A percentile compares a stretch with the other conserved stretches of the same genome.
Conservation (phyloP, 2,329 filamentous ascomycete genomes). For the Waltergamsia citrina region DNA sequence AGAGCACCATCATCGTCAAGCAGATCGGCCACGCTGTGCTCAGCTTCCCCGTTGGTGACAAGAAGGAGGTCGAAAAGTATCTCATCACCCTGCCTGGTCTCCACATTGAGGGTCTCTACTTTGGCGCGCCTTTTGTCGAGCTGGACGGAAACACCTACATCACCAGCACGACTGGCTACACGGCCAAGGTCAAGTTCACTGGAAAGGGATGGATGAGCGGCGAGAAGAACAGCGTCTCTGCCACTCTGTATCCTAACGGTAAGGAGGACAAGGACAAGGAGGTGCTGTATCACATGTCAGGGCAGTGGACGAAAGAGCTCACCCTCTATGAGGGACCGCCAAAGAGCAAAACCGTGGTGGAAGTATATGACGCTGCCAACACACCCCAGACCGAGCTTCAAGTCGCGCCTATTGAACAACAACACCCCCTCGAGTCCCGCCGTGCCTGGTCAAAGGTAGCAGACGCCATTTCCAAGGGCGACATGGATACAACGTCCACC, state of each 20-base stretch:
- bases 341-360: slow-evolving; percentile 44
- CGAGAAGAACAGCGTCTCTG: slow-evolving; percentile 87
- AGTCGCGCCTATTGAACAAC: slow-evolving; percentile 63
- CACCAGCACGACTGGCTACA: slow-evolving; percentile 75
- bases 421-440: slow-evolving; percentile 80
- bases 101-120: slow-evolving; percentile 89
- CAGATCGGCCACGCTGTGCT: slow-evolving; percentile 85
- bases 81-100: slow-evolving; percentile 85
- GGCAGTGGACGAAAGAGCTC: slow-evolving; percentile 84
- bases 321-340: slow-evolving; percentile 59
- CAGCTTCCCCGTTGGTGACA: slow-evolving; percentile 48
- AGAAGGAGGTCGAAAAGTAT: slow-evolving; percentile 54
- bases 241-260: slow-evolving; percentile 61
- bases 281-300: slow-evolving; percentile 69
- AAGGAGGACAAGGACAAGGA: slow-evolving; percentile 64
- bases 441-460: slow-evolving; percentile 85
- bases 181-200: slow-evolving; percentile 83
- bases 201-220: slow-evolving; percentile 92
- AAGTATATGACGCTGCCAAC: slow-evolving; percentile 50
- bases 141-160: slow-evolving; percentile 81
- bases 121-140: slow-evolving; percentile 81
- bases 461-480: slow-evolving; percentile 66
- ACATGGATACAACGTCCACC: slow-evolving; percentile 69
- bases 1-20: slow-evolving; percentile 88
- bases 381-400: slow-evolving; percentile 56